A percentile compares a stretch with the other conserved stretches of the same genome.
Evolutionary conservation across 2,329 filamentous ascomycete genomes (phyloP).

Genomic region (Aspergillus proliferans): DNA sequence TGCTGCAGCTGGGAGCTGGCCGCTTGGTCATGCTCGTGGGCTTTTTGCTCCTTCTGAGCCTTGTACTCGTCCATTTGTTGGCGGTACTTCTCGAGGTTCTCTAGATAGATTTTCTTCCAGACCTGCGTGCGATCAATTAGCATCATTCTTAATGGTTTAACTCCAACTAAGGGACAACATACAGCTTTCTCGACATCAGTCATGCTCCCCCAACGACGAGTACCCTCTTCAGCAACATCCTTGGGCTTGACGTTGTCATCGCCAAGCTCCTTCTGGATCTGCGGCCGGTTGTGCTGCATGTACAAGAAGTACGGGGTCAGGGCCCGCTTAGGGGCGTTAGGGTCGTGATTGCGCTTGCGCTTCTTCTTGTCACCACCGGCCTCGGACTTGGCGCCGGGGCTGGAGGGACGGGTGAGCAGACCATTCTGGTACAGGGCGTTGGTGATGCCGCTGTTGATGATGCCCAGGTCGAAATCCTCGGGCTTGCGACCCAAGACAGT

Average conservation of each 20-base stretch:
- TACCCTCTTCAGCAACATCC: slow-evolving; percentile 81
- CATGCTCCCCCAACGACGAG: slow-evolving; percentile 79
- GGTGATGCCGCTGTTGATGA: slow-evolving; percentile 33
- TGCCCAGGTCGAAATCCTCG: slow-evolving; percentile 49
- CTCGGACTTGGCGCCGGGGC: slow-evolving; percentile 36
- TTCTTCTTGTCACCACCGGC: slow-evolving; percentile 71
- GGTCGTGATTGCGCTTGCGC: slow-evolving; percentile 83
- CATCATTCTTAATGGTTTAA: neutral
- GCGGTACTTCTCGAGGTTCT: slow-evolving; percentile 52
- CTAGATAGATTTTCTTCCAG: slow-evolving; percentile 54
- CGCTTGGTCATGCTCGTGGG: slow-evolving; percentile 24
- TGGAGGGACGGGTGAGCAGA: slow-evolving; percentile 34
- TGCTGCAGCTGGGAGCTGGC: slow-evolving; percentile 32
- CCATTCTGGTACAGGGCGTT: slow-evolving; percentile 41
- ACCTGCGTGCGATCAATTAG: slow-evolving; percentile 29
- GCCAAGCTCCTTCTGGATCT: slow-evolving; percentile 74
- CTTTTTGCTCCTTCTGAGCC: slow-evolving; percentile 46
- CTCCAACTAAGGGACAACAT: slow-evolving; percentile 18
- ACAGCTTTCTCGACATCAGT: slow-evolving; percentile 64
- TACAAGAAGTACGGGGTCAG: slow-evolving; percentile 93
- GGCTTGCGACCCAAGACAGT: slow-evolving; percentile 64
- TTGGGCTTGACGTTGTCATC: slow-evolving; percentile 66
- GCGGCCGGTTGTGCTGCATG: slow-evolving; percentile 77
- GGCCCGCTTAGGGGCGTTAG: slow-evolving; percentile 89
- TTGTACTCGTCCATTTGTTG: slow-evolving; percentile 53